Base-by-base conservation (phyloP, 1,284 basidiomycete genomes). In the Pseudozyma sp. region DNA sequence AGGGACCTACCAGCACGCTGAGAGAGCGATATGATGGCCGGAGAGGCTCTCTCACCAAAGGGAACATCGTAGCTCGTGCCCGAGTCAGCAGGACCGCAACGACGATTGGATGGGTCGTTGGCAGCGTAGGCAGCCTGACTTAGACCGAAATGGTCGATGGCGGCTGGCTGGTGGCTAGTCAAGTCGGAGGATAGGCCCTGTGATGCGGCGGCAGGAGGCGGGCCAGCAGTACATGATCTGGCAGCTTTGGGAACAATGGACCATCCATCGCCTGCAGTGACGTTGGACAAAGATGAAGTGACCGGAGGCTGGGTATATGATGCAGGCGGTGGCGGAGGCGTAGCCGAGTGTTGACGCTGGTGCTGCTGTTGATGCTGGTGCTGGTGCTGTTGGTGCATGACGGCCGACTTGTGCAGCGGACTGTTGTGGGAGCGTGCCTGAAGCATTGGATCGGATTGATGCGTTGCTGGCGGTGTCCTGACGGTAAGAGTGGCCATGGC, bases 401-500 rank as follows among this genome's bases (percentile, higher is more conserved):
- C 49, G 5, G 38, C 38, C 14, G 68, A 47, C 39, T 59, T 58
- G 50, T 60, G 55, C 14, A 73, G 58, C 14, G 61, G 61, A 59
- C 64, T 66, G 57, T 54, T 57, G 14, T 55, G 58, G 19, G 57
- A 38, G 63, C 64, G 63, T 5, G 52, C 51, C 39, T 69, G 60
- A 7, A 73, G 61, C 70, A 73, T 73, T 25, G 70, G 70, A 35
- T 73, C 65, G 19, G 65, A 38, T 38, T 65, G 65, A 31, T 60
- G 57, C 5, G 38, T 47, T 4, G 65, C 70, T 21, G 70, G 70
- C 16, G 70, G 61, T 0, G 70, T 73, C 44, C 65, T 44, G 38
- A 73, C 70, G 25, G 61, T 60, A 14, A 73, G 61, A 21, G 70
- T 73, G 40, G 70, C 70, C 70, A 73, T 73, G 39, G 65, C 70